Evolutionary conservation across 768 basidiomycete genomes (phyloP).

Genomic region (Amanita muscaria): DNA sequence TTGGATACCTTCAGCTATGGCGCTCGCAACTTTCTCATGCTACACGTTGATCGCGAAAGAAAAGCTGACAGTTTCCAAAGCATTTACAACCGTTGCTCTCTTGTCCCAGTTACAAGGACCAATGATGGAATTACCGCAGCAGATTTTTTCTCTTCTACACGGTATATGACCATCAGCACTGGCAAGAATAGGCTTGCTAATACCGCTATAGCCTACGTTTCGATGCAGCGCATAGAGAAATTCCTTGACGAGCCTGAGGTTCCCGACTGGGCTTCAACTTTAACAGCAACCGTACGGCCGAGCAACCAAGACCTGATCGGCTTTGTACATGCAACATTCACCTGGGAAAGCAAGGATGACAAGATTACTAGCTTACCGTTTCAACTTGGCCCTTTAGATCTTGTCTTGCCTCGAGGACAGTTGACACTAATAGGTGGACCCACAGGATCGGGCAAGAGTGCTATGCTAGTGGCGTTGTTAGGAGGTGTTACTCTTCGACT

Average conservation of each 20-base stretch:
- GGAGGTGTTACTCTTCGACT: conserved; percentile 39
- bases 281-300: conserved; percentile 28
- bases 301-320: conserved; percentile 31
- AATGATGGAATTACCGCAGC: conserved; percentile 54
- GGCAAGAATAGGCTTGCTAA: conserved; percentile 6
- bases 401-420: conserved; percentile 49
- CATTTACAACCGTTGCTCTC: conserved; percentile 72
- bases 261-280: conserved; percentile 65
- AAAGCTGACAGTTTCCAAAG: conserved; percentile 66
- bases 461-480: conserved; percentile 52
- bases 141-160: conserved; percentile 55
- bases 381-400: conserved; percentile 45
- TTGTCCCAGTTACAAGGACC: conserved; percentile 66
- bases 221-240: conserved; percentile 71
- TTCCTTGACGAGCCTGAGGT: conserved; percentile 72
- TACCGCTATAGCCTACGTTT: conserved; percentile 49
- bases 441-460: conserved; percentile 65
- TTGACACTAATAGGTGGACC: conserved; percentile 55
- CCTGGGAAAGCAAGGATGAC: conserved; percentile 38
- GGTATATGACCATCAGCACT: conserved; percentile 27
- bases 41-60: conserved; percentile 60
- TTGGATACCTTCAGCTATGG: conserved; percentile 67
- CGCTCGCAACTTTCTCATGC: conserved; percentile 52
- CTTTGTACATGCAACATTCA: conserved; percentile 45
- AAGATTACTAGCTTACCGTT: conserved; percentile 31